Evolutionary conservation across 75 land plant species (phyloP), one percentile per base, ranked within the genome.

Genomic region (Gnetum montanum): DNA sequence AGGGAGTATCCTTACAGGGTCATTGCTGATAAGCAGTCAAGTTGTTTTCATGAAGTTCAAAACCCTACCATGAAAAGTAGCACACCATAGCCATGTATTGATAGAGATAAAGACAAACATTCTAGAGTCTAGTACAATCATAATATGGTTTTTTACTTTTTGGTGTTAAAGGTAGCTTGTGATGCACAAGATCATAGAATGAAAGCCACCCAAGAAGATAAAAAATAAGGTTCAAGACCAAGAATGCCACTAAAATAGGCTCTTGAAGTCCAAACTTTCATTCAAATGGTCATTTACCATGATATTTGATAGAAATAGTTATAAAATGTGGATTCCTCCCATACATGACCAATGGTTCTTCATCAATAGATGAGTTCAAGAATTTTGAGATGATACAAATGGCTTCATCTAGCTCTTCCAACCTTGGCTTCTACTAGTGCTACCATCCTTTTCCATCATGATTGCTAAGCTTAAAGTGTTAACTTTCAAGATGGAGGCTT

Each of bases 71-170:
- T 95, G 99, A 47, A 85, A 90, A 26, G 81, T 77, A 29, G 88
- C 67, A 70, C 86, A 86, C 99, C 99, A 95, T 41, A 95, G 74
- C 97, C 96, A 90, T 40, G 85, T 59, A 58, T 90, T 85, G 80
- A 95, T 81, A 19, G 91, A 60, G 13, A 88, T 64, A 4, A 95
- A 47, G 33, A 81, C 99, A 90, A 7, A 95, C 66, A 33, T 75
- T 81, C 91, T 88, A 95, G 22, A 86, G 62, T 18, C 80, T 71
- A 45, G 80, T 78, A 48, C 69, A 90, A 53, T 95, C 92, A 57
- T 95, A 95, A 43, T 76, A 83, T 24, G 92, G 64, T 43, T 57
- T 73, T 61, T 54, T 76, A 34, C 51, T 63, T 33, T 82, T 51
- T 13, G 75, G 75, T 51, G 58, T 68, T 46, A 77, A 57, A 49